Evolutionary conservation across 2,329 filamentous ascomycete genomes (phyloP).

Genomic region (Metarhizium rileyi): DNA sequence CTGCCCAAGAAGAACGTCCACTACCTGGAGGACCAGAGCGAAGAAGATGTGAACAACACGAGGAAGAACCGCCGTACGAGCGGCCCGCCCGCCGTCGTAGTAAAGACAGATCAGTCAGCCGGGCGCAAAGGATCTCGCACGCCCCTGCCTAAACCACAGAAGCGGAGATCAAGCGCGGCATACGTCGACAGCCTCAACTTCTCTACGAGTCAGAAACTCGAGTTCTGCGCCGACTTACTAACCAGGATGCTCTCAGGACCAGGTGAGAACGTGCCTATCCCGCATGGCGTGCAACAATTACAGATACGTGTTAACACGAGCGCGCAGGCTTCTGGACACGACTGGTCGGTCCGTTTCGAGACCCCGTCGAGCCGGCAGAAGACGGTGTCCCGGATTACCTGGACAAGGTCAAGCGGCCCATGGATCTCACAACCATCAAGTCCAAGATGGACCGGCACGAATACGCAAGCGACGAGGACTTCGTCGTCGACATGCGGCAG

Average conservation of each 20-base stretch:
- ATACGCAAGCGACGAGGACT: conserved; percentile 44
- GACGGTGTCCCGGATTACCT: conserved; percentile 54
- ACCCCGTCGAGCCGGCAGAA: conserved; percentile 45
- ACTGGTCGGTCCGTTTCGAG: conserved; percentile 51
- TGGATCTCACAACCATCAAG: conserved; percentile 54
- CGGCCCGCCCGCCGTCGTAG: conserved; percentile 9
- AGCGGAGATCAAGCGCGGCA: conserved; percentile 24
- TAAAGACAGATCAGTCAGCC: conserved; percentile 15
- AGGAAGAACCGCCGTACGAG: conserved; percentile 34
- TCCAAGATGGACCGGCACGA: conserved; percentile 45
- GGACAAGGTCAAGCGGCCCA: conserved; percentile 49
- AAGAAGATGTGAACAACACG: conserved; percentile 10
- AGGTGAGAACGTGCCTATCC: conserved; percentile 27
- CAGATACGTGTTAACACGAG: not conserved
- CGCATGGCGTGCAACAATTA: not conserved
- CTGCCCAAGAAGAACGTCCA: conserved; percentile 36
- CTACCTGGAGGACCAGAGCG: conserved; percentile 23
- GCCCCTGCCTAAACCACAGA: conserved; percentile 25
- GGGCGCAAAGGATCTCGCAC: conserved; percentile 18
- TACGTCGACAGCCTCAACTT: conserved; percentile 23
- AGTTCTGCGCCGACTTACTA: conserved; percentile 49
- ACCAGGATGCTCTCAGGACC: conserved; percentile 52
- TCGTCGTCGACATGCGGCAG: conserved; percentile 47
- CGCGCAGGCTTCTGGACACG: conserved; percentile 52
- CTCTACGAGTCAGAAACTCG: conserved; percentile 36